A percentile compares a stretch with the other conserved stretches of the same genome.
These are phyloP conservation scores for Leccinum pellstonianum DNA, from an alignment of 768 basidiomycete species.

Conservation along the genomic window DNA sequence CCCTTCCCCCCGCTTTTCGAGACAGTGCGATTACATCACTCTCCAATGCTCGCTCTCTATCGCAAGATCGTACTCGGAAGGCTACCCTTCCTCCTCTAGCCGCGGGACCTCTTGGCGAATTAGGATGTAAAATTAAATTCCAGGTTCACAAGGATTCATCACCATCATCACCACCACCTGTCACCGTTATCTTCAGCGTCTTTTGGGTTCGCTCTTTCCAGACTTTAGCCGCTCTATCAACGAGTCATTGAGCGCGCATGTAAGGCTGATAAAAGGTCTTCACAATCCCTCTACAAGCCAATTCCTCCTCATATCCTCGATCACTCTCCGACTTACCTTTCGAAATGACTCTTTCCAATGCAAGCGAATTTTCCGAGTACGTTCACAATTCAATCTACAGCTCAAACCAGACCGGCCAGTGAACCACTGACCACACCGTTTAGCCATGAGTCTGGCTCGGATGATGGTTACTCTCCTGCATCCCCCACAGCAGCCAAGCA, in stretches of 20 bases:
- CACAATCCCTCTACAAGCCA: background rate
- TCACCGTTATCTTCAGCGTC: slow-evolving; percentile 20
- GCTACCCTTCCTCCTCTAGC: background rate
- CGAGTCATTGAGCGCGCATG: background rate
- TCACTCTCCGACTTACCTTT: background rate
- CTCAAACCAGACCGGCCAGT: background rate
- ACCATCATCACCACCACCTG: background rate
- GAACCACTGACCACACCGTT: background rate
- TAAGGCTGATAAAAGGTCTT: slow-evolving; percentile 20
- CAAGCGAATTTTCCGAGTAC: background rate
- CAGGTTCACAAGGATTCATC: too few species aligned
- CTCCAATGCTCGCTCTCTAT: background rate
- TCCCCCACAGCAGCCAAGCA: background rate
- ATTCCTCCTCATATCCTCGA: background rate
- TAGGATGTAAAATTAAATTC: too few species aligned
- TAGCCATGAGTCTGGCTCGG: background rate
- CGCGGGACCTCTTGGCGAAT: background rate
- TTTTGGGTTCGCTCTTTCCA: slow-evolving; percentile 1
- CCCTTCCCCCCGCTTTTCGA: background rate
- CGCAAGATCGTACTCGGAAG: background rate
- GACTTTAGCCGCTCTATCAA: slow-evolving; percentile 9
- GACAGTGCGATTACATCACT: background rate
- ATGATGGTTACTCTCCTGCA: background rate
- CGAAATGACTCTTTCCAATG: background rate
- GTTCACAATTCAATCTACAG: background rate